Conservation (phyloP, 441 rosid genomes). For the Pelargonium australe region DNA sequence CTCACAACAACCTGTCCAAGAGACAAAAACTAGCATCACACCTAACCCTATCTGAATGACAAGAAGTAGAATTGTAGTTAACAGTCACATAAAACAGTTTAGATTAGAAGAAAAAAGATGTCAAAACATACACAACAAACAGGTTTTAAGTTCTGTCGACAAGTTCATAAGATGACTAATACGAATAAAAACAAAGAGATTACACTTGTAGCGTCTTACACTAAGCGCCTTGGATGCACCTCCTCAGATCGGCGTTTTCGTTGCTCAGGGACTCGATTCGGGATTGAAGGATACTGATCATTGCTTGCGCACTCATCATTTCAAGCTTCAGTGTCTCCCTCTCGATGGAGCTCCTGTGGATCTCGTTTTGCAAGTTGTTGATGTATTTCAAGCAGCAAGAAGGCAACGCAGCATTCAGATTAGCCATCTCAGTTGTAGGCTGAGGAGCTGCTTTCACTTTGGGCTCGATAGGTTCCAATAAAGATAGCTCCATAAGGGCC, state of each 20-base stretch:
- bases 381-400: conserved; percentile 45
- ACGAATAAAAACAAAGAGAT: too few relatives aligned
- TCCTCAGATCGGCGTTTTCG: conserved; percentile 70
- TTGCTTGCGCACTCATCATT: conserved; percentile 72
- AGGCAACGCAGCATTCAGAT: conserved; percentile 26
- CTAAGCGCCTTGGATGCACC: background rate
- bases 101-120: too few relatives aligned
- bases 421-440: background rate
- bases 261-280: conserved; percentile 49
- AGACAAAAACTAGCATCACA: too few relatives aligned
- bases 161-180: too few relatives aligned
- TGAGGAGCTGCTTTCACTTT: conserved; percentile 28
- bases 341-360: conserved; percentile 64
- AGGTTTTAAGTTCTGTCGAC: too few relatives aligned
- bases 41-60: too few relatives aligned
- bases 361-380: conserved; percentile 54
- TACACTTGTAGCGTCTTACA: background rate
- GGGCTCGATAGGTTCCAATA: conserved; percentile 50
- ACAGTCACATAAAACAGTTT: too few relatives aligned
- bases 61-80: too few relatives aligned
- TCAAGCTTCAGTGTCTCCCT: conserved; percentile 69
- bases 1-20: too few relatives aligned
- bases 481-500: conserved; percentile 66
- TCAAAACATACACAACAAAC: too few relatives aligned
- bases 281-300: conserved; percentile 70